phyloP scores from a whole-genome alignment of 768 basidiomycete genomes.

The Mycena latifolia region DNA sequence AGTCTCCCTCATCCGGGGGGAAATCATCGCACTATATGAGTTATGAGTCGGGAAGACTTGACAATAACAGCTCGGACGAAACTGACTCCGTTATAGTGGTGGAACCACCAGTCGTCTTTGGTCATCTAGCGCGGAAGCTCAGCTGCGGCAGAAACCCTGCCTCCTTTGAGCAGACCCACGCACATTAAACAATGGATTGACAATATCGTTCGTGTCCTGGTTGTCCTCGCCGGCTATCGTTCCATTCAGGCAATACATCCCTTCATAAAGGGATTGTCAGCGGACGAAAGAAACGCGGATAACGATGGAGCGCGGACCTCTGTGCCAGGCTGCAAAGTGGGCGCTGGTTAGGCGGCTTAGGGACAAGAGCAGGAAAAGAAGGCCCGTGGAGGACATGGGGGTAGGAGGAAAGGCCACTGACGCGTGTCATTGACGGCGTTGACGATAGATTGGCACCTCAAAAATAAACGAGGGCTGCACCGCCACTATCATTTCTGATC shows the following conservation, averaged over 20 bases:
- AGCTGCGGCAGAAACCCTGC: neutral
- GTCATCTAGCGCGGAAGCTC: conserved; percentile 41
- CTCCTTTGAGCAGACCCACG: conserved; percentile 11
- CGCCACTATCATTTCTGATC: too few relatives aligned
- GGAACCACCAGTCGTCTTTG: conserved; percentile 57
- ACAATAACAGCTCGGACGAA: neutral
- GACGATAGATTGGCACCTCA: too few relatives aligned
- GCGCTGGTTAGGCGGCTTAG: conserved; percentile 18
- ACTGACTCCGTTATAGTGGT: conserved; percentile 52
- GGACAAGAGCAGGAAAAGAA: neutral
- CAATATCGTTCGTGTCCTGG: conserved; percentile 45
- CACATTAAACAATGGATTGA: conserved; percentile 51
- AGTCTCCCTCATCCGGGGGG: conserved; percentile 56
- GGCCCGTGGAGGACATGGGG: conserved; percentile 3
- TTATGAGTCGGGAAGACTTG: too few relatives aligned
- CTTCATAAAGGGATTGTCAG: conserved; percentile 24
- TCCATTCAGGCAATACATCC: conserved; percentile 54
- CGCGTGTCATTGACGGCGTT: conserved; percentile 1
- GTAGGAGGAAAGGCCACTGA: conserved; percentile 1
- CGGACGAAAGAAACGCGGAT: neutral
- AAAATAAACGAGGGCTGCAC: too few relatives aligned
- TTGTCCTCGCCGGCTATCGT: conserved; percentile 46
- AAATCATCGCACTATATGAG: conserved; percentile 56
- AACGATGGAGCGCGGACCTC: conserved; percentile 33
- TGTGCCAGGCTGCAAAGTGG: conserved; percentile 48